Evolutionary conservation across 805 yeast species (phyloP).

Genomic region (Jamesozyma spencerorum): DNA sequence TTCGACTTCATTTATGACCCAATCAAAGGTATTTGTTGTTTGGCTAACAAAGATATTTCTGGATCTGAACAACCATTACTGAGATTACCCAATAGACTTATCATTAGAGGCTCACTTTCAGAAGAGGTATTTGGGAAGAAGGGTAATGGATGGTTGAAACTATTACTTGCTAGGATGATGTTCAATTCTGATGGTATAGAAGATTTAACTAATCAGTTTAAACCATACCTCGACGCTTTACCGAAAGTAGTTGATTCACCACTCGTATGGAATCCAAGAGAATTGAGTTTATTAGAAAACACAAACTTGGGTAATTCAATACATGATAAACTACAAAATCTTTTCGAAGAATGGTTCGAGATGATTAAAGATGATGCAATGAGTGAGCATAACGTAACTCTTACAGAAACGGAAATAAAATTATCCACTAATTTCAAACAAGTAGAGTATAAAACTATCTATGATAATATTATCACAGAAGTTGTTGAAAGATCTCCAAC

Average conservation of each 20-base stretch:
- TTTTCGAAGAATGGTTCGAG: slow-evolving; percentile 56
- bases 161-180: slow-evolving; percentile 36
- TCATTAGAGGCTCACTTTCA: slow-evolving; percentile 23
- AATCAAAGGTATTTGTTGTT: slow-evolving; percentile 33
- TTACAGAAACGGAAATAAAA: slow-evolving; percentile 11
- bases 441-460: slow-evolving; percentile 10
- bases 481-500: slow-evolving; percentile 8
- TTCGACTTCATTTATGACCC: slow-evolving; percentile 29
- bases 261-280: slow-evolving; percentile 49
- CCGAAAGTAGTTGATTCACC: slow-evolving; percentile 48
- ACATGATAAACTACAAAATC: slow-evolving; percentile 35
- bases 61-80: slow-evolving; percentile 18
- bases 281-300: slow-evolving; percentile 45
- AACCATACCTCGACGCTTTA: slow-evolving; percentile 42
- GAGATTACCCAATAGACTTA: slow-evolving; percentile 25
- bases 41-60: slow-evolving; percentile 16
- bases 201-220: slow-evolving; percentile 19
- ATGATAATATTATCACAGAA: slow-evolving; percentile 10
- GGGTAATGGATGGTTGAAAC: slow-evolving; percentile 31
- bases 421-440: slow-evolving; percentile 11
- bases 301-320: slow-evolving; percentile 57
- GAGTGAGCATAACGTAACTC: slow-evolving; percentile 1
- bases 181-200: slow-evolving; percentile 20
- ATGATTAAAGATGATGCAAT: neutral
- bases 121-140: slow-evolving; percentile 17